phyloP scores from a whole-genome alignment of 2,329 filamentous ascomycete genomes.

The Thermothelomyces thermophilus region DNA sequence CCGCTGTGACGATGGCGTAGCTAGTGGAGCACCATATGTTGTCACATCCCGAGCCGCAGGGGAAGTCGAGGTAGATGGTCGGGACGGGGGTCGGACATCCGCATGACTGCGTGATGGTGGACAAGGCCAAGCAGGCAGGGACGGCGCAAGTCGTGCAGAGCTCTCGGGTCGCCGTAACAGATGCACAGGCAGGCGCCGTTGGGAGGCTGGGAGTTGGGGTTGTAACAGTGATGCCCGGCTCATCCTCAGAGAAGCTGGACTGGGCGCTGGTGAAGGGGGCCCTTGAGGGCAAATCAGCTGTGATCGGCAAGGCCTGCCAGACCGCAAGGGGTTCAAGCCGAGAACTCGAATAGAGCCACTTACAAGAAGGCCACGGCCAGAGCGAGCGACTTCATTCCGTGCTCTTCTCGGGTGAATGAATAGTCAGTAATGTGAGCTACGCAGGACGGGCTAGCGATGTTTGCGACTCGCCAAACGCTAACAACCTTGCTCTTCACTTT shows the following conservation, averaged over 20 bases:
- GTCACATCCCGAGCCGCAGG: conserved; percentile 28
- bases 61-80: conserved; percentile 27
- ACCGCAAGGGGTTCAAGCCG: too few relatives aligned
- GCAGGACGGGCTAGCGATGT: too few relatives aligned
- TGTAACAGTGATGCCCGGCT: background rate
- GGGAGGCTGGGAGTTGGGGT: background rate
- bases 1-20: conserved; percentile 15
- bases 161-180: conserved; percentile 28
- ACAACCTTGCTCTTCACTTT: background rate
- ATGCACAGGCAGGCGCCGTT: conserved; percentile 18
- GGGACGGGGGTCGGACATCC: conserved; percentile 29
- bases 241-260: background rate
- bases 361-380: background rate
- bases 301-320: too few relatives aligned
- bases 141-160: conserved; percentile 32
- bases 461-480: too few relatives aligned
- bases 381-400: background rate
- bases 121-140: conserved; percentile 28
- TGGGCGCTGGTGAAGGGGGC: background rate
- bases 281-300: background rate
- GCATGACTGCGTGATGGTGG: conserved; percentile 30
- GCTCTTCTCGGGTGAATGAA: background rate
- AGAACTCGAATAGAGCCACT: too few relatives aligned
- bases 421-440: too few relatives aligned
- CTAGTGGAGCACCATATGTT: conserved; percentile 27